Percentiles rank a stretch among this genome's conserved stretches.
Conservation (phyloP, 1,284 basidiomycete genomes). For the Heterobasidion irregulare region DNA sequence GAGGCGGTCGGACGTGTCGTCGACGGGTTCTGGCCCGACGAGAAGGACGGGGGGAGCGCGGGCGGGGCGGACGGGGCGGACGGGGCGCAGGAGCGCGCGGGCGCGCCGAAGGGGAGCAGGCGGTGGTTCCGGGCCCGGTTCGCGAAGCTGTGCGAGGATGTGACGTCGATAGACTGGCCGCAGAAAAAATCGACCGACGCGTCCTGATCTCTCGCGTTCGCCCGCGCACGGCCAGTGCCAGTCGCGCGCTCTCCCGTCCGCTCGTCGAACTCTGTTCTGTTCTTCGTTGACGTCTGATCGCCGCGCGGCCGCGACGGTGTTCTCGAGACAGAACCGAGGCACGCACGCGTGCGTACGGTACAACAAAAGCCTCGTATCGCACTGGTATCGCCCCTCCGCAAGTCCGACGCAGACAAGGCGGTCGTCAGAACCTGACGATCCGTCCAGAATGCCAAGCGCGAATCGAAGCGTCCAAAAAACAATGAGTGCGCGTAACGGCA, state of each 20-base stretch:
- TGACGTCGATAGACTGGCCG: not conserved
- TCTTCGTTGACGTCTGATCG: not conserved
- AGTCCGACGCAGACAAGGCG: too few relatives aligned
- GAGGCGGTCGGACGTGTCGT: conserved; percentile 3
- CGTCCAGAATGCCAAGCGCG: too few relatives aligned
- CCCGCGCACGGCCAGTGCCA: not conserved
- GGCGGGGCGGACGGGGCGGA: not conserved
- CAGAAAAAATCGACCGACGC: not conserved
- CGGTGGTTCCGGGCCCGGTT: conserved; percentile 8
- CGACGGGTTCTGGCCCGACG: conserved; percentile 5
- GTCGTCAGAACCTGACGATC: too few relatives aligned
- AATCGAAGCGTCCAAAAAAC: too few relatives aligned
- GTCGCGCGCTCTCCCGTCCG: too few relatives aligned
- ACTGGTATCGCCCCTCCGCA: too few relatives aligned
- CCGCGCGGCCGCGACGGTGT: too few relatives aligned
- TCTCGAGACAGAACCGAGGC: too few relatives aligned
- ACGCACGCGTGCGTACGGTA: too few relatives aligned
- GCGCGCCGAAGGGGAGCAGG: conserved; percentile 3
- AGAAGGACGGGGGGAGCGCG: not conserved
- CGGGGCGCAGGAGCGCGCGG: not conserved
- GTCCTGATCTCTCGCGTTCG: not conserved
- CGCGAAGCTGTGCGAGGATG: conserved; percentile 2
- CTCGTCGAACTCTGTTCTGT: not conserved
- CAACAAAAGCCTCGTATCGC: too few relatives aligned
- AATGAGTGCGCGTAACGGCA: too few relatives aligned